A percentile compares a stretch with the other conserved stretches of the same genome.
These are phyloP conservation scores for Colletotrichum sp. DNA, from an alignment of 2,329 filamentous ascomycete genomes.

Conservation along the genomic window DNA sequence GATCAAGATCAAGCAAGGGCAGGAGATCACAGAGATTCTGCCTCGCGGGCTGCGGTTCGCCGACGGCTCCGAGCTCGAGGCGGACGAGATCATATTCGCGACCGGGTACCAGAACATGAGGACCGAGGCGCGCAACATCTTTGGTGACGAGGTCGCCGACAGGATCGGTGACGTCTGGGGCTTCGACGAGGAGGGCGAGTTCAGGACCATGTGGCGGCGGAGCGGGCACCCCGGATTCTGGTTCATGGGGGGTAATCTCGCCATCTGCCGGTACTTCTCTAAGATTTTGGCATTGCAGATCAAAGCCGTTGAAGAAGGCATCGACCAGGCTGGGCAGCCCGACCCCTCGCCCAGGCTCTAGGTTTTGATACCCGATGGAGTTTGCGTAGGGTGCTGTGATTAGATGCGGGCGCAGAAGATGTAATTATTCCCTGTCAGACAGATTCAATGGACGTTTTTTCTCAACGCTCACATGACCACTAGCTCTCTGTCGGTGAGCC, in stretches of 20 bases:
- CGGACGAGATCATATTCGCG: slow-evolving; percentile 49
- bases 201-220: slow-evolving; percentile 35
- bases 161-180: slow-evolving; percentile 51
- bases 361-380: neutral
- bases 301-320: slow-evolving; percentile 19
- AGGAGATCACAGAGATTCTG: slow-evolving; percentile 58
- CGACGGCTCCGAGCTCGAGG: slow-evolving; percentile 34
- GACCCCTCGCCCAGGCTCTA: neutral
- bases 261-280: slow-evolving; percentile 36
- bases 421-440: neutral
- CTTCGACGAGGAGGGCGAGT: slow-evolving; percentile 52
- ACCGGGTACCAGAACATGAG: slow-evolving; percentile 59
- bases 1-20: slow-evolving; percentile 49
- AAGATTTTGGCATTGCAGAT: slow-evolving; percentile 35
- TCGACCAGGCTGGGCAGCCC: neutral
- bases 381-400: neutral
- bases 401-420: neutral
- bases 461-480: neutral
- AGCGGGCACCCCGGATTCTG: slow-evolving; percentile 39
- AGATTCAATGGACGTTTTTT: neutral
- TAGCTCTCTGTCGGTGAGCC: neutral
- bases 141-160: slow-evolving; percentile 55
- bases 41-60: slow-evolving; percentile 50
- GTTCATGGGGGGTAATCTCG: slow-evolving; percentile 41
- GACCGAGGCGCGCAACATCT: slow-evolving; percentile 49